Percentiles rank a stretch among this genome's conserved stretches.
These are phyloP conservation scores for Nemania bipapillata DNA, from an alignment of 2,329 filamentous ascomycete genomes.

Conservation along the genomic window DNA sequence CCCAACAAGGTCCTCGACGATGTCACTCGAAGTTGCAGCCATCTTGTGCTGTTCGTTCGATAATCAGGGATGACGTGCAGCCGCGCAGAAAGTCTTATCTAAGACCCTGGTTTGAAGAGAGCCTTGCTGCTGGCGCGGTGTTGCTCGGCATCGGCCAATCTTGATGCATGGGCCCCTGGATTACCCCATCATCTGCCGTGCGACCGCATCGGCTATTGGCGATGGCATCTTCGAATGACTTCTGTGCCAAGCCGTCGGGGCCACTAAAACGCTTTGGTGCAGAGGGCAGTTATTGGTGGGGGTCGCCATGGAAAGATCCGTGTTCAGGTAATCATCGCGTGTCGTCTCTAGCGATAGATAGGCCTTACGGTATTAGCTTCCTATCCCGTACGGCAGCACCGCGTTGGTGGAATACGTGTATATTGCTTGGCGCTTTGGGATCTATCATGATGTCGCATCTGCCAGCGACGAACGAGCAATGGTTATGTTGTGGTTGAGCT, in stretches of 20 bases:
- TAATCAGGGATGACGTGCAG: constrained; percentile 23
- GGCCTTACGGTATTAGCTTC: constrained; percentile 29
- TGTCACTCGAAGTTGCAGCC: constrained; percentile 30
- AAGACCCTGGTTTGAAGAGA: constrained; percentile 39
- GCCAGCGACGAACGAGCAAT: constrained; percentile 27
- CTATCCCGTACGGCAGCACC: constrained; percentile 27
- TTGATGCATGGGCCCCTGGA: constrained; percentile 26
- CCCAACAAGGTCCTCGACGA: constrained; percentile 30
- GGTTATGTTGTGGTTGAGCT: constrained; percentile 27
- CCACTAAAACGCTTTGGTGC: constrained; percentile 18
- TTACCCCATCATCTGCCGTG: constrained; percentile 28
- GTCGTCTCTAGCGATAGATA: constrained; percentile 25
- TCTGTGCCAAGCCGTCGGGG: constrained; percentile 31
- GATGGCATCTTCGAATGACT: constrained; percentile 34
- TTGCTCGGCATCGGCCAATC: constrained; percentile 28
- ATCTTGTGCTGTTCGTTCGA: constrained; percentile 24
- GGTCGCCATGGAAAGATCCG: constrained; percentile 8
- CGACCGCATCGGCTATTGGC: constrained; percentile 29
- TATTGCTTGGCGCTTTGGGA: constrained; percentile 22
- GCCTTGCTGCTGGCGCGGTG: constrained; percentile 31
- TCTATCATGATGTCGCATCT: constrained; percentile 45
- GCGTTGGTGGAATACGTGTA: constrained; percentile 37
- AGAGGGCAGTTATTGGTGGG: constrained; percentile 22
- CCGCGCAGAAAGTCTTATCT: constrained; percentile 42
- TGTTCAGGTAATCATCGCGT: constrained; percentile 15